These are phyloP conservation scores for Rhizomucor pusillus DNA, from an alignment of 371 early-diverging fungal species.

Conservation along the genomic window DNA sequence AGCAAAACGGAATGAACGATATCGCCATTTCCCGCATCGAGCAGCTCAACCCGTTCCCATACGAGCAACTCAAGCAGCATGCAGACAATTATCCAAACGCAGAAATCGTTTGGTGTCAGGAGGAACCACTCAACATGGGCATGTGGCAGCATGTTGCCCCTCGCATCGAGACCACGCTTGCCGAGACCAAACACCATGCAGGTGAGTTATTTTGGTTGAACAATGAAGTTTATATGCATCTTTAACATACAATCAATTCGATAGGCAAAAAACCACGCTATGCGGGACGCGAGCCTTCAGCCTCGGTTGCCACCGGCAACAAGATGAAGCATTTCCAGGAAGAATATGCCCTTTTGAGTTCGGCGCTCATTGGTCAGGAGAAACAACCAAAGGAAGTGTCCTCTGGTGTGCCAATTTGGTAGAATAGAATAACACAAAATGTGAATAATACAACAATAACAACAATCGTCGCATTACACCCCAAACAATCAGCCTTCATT, in stretches of 20 bases:
- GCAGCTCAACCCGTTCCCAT: slow-evolving; percentile 96
- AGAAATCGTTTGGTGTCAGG: slow-evolving; percentile 92
- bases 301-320: slow-evolving; percentile 95
- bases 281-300: slow-evolving; percentile 91
- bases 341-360: slow-evolving; percentile 80
- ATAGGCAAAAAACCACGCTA: slow-evolving; percentile 67
- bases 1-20: slow-evolving; percentile 77
- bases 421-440: slow-evolving; percentile 7
- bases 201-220: slow-evolving; percentile 19
- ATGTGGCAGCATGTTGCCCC: slow-evolving; percentile 88
- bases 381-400: slow-evolving; percentile 64
- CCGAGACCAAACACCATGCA: slow-evolving; percentile 67
- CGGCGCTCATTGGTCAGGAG: slow-evolving; percentile 80
- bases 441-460: too few species aligned
- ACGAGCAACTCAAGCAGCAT: slow-evolving; percentile 81
- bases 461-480: too few species aligned
- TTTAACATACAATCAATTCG: neutral
- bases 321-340: slow-evolving; percentile 95
- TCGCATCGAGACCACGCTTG: slow-evolving; percentile 77
- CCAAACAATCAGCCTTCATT: too few species aligned
- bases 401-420: slow-evolving; percentile 72
- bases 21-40: slow-evolving; percentile 94
- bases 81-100: slow-evolving; percentile 89
- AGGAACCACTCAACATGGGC: slow-evolving; percentile 95
- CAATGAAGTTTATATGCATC: neutral